Percentiles rank a stretch among this genome's conserved stretches.
These are phyloP conservation scores for Phellopilus nigrolimitatus DNA, from an alignment of 1,284 basidiomycete genomes.

Conservation along the genomic window DNA sequence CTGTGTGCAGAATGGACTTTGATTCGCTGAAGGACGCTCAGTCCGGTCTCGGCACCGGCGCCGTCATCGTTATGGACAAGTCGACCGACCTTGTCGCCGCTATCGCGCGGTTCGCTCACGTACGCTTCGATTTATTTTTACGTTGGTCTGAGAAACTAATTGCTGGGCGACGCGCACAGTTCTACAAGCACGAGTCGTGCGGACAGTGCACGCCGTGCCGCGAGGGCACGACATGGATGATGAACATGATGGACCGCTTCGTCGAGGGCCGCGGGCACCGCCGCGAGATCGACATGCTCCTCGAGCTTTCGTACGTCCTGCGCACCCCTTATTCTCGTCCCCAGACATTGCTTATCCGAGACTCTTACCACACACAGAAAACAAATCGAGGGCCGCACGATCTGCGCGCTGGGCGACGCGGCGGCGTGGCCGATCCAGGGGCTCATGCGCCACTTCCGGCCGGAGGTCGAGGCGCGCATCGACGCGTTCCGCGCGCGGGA, in stretches of 20 bases:
- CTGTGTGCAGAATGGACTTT: constrained; percentile 88
- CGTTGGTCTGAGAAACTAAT: background rate
- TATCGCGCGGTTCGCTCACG: constrained; percentile 89
- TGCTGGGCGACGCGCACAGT: constrained; percentile 36
- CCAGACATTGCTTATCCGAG: no score
- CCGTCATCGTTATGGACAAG: constrained; percentile 99
- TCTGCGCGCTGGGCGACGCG: constrained; percentile 95
- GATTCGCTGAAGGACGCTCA: constrained; percentile 96
- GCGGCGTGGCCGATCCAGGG: constrained; percentile 99
- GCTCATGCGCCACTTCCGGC: constrained; percentile 95
- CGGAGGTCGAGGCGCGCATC: constrained; percentile 88
- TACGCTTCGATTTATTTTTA: constrained; percentile 29
- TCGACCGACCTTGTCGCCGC: constrained; percentile 90
- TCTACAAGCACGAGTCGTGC: constrained; percentile 99
- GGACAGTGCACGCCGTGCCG: constrained; percentile 98
- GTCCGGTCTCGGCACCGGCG: constrained; percentile 93
- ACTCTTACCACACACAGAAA: constrained; percentile 54
- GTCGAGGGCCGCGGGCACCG: constrained; percentile 85
- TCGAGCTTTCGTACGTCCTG: constrained; percentile 76
- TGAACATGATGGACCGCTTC: constrained; percentile 96
- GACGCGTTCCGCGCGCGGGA: constrained; percentile 72
- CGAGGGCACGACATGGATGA: constrained; percentile 97
- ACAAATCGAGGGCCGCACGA: constrained; percentile 94
- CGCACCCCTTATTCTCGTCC: no score
- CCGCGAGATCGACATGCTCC: constrained; percentile 96